Evolutionary conservation across 441 rosid genomes (phyloP).

Genomic region (Rhodomyrtus psidioides): DNA sequence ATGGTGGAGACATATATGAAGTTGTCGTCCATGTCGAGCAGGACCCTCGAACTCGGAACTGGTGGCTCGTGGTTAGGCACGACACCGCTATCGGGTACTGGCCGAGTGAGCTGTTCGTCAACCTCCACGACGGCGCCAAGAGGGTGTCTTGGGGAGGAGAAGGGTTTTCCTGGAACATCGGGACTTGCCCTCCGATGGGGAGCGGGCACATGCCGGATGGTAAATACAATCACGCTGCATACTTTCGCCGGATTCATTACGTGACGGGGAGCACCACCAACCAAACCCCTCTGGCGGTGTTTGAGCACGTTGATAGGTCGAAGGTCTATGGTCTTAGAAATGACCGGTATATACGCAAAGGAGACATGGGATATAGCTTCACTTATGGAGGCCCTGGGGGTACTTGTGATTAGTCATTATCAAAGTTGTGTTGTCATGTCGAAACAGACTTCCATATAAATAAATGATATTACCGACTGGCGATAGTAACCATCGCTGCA

Average conservation of each 20-base stretch:
- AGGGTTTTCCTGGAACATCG: background rate
- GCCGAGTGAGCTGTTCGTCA: background rate
- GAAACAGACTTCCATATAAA: background rate
- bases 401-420: background rate
- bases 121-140: background rate
- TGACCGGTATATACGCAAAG: background rate
- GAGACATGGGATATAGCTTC: background rate
- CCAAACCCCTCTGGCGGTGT: background rate
- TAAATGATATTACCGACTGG: background rate
- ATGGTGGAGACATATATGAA: background rate
- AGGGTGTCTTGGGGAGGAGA: background rate
- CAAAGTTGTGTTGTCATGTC: background rate
- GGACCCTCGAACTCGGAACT: background rate
- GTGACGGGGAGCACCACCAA: too few species aligned
- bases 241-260: background rate
- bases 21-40: background rate
- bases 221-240: background rate
- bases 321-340: background rate
- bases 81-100: background rate
- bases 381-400: background rate
- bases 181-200: background rate
- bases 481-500: background rate
- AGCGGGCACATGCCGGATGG: background rate
- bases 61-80: background rate
- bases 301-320: background rate